These are phyloP conservation scores for Trichopus zeylanicus DNA, from an alignment of 116 monocot genomes.

Conservation along the genomic window DNA sequence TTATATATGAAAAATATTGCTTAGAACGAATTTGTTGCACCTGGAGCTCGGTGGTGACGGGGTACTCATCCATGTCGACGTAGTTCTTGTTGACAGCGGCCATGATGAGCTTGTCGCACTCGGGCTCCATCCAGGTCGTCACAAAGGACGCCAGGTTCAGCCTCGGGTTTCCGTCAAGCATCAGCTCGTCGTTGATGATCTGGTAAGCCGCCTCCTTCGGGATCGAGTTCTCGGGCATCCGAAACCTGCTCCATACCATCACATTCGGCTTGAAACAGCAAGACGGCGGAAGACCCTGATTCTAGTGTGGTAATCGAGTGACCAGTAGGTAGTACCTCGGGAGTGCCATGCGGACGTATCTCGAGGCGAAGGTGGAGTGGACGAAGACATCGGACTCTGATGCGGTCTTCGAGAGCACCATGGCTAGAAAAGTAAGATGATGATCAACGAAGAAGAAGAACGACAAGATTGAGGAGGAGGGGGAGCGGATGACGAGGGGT, in stretches of 20 bases:
- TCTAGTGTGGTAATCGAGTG: too few species aligned
- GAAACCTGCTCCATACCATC: slow-evolving; percentile 22
- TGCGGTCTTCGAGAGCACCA: slow-evolving; percentile 53
- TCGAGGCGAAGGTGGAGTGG: slow-evolving; percentile 74
- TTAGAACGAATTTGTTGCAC: background rate
- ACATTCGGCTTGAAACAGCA: background rate
- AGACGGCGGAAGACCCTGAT: too few species aligned
- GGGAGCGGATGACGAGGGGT: background rate
- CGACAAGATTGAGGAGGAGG: background rate
- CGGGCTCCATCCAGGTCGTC: slow-evolving; percentile 63
- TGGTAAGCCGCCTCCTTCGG: slow-evolving; percentile 53
- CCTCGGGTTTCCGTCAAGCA: slow-evolving; percentile 50
- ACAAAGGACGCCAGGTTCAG: slow-evolving; percentile 54
- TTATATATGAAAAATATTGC: too few species aligned
- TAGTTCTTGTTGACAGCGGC: slow-evolving; percentile 53
- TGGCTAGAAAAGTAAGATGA: slow-evolving; percentile 7
- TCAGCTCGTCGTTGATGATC: slow-evolving; percentile 53
- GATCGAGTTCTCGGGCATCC: slow-evolving; percentile 33
- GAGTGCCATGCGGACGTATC: slow-evolving; percentile 57
- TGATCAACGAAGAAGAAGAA: slow-evolving; percentile 1
- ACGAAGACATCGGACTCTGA: slow-evolving; percentile 44
- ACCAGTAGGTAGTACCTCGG: slow-evolving; percentile 30
- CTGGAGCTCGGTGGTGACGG: slow-evolving; percentile 55
- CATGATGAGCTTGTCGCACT: slow-evolving; percentile 50
- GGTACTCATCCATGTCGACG: slow-evolving; percentile 62